Percentiles rank a stretch among this genome's conserved stretches.
phyloP scores from a whole-genome alignment of 805 yeast species.

The Pichia heedii region DNA sequence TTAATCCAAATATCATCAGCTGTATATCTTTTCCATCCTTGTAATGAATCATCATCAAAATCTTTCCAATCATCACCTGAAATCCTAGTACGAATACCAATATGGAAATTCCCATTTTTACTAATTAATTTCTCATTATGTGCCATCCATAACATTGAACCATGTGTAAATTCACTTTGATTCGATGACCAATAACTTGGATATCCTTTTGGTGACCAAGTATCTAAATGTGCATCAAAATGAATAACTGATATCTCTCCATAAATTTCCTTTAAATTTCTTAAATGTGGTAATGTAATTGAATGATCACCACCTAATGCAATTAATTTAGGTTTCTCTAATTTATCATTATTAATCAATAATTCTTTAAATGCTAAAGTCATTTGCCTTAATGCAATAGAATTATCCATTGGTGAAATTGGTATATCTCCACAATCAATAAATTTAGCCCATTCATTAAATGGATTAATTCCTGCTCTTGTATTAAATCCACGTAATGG shows the following conservation, averaged over 20 bases:
- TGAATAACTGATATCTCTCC: constrained; percentile 70
- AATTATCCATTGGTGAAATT: constrained; percentile 50
- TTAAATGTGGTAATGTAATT: constrained; percentile 59
- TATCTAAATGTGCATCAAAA: constrained; percentile 80
- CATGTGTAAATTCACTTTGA: constrained; percentile 59
- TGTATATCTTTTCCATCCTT: constrained; percentile 59
- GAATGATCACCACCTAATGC: constrained; percentile 84
- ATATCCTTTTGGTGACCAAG: constrained; percentile 68
- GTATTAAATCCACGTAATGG: constrained; percentile 61
- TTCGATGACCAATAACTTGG: constrained; percentile 32
- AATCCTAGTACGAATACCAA: constrained; percentile 68
- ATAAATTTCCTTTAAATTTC: constrained; percentile 51
- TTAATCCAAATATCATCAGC: constrained; percentile 68
- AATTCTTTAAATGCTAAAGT: constrained; percentile 47
- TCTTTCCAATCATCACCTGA: constrained; percentile 52
- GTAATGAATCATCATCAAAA: constrained; percentile 55
- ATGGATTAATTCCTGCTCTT: constrained; percentile 44
- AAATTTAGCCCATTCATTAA: constrained; percentile 38
- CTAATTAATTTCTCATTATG: constrained; percentile 54
- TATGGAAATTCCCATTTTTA: constrained; percentile 54
- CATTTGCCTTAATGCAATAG: constrained; percentile 46
- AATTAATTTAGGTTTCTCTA: constrained; percentile 50
- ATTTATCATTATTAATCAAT: constrained; percentile 27
- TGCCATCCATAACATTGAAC: constrained; percentile 83
- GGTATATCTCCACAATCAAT: constrained; percentile 54